Conservation (phyloP, 345 rosid species). For the Triadica sebifera region DNA sequence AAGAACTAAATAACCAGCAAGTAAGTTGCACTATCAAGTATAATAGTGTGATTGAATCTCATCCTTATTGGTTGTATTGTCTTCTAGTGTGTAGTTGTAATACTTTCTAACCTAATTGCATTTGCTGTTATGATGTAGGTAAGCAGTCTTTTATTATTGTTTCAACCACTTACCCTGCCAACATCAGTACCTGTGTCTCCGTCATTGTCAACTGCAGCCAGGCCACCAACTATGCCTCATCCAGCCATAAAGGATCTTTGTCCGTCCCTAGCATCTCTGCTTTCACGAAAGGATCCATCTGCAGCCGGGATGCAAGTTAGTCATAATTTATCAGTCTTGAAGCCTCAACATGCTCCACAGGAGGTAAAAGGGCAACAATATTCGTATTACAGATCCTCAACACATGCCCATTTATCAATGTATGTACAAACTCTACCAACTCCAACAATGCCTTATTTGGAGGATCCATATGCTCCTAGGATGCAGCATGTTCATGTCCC, state of each 20-base stretch:
- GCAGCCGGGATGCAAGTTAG: constrained; percentile 4
- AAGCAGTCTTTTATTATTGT: constrained; percentile 35
- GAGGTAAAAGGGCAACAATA: constrained; percentile 3
- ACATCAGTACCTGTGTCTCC: constrained; percentile 24
- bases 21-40: constrained; percentile 22
- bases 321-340: constrained; percentile 10
- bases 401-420: neutral
- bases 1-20: constrained; percentile 45
- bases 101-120: neutral
- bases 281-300: constrained; percentile 12
- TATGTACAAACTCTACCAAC: constrained; percentile 1
- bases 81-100: constrained; percentile 5
- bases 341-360: constrained; percentile 11
- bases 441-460: constrained; percentile 3
- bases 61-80: no score
- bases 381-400: constrained; percentile 12
- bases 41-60: neutral
- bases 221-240: constrained; percentile 7
- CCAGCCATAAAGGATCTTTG: constrained; percentile 27
- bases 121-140: constrained; percentile 37
- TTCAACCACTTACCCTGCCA: constrained; percentile 37
- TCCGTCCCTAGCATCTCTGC: constrained; percentile 16
- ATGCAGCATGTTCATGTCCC: constrained; percentile 8
- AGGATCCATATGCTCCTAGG: constrained; percentile 2
- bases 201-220: constrained; percentile 16